phyloP scores from a whole-genome alignment of 192 early-diverging fungal species.

The Linnemannia exigua region DNA sequence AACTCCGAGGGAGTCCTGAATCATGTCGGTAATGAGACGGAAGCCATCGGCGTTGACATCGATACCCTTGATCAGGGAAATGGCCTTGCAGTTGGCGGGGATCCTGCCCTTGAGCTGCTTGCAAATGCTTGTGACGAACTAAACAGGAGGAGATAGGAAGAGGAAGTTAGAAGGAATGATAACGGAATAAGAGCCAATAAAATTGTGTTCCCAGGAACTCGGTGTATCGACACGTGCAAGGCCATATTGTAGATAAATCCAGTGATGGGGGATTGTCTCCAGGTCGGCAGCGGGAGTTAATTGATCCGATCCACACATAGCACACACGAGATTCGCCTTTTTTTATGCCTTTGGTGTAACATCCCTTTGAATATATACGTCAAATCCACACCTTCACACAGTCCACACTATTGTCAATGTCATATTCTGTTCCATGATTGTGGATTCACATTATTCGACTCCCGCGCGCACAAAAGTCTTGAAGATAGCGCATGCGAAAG shows the following conservation, averaged over 20 bases:
- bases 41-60: conserved; percentile 83
- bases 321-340: not conserved
- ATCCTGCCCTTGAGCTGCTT: conserved; percentile 85
- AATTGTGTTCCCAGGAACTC: not conserved
- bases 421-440: not conserved
- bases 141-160: conserved; percentile 27
- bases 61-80: conserved; percentile 96
- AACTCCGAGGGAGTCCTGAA: conserved; percentile 71
- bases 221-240: conserved; percentile 16
- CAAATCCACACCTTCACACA: not conserved
- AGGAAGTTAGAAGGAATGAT: not conserved
- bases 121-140: conserved; percentile 89
- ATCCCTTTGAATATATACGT: not conserved
- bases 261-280: not conserved
- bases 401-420: not conserved
- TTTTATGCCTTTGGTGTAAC: too few species aligned
- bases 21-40: conserved; percentile 81
- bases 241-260: not conserved
- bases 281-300: conserved; percentile 11
- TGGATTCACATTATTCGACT: conserved; percentile 12
- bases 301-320: conserved; percentile 15
- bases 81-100: conserved; percentile 82
- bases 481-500: too few species aligned
- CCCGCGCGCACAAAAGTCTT: not conserved
- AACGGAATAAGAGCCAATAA: too few species aligned